A percentile compares a stretch with the other conserved stretches of the same genome.
phyloP scores from a whole-genome alignment of 306 rosid genomes.

The Ormosia semicastrata region DNA sequence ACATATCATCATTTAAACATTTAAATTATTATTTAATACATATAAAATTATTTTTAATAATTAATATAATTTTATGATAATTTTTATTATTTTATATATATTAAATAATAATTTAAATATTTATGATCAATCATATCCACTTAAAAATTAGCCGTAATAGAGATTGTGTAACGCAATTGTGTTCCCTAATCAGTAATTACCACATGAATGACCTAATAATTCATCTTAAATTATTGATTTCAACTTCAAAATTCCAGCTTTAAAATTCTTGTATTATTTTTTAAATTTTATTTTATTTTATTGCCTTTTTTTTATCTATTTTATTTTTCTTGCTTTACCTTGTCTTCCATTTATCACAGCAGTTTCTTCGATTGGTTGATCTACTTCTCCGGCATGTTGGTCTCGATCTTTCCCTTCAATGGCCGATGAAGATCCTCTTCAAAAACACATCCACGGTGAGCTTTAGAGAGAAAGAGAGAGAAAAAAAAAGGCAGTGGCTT shows the following conservation, averaged over 20 bases:
- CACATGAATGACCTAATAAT: neutral
- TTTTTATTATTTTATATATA: too few species aligned
- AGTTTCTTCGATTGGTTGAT: slow-evolving; percentile 91
- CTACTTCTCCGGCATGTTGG: slow-evolving; percentile 67
- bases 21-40: too few species aligned
- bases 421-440: slow-evolving; percentile 44
- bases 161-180: neutral
- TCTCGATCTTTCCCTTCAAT: slow-evolving; percentile 65
- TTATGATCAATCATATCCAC: too few species aligned
- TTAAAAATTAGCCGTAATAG: too few species aligned
- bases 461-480: slow-evolving; percentile 20
- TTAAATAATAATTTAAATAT: too few species aligned
- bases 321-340: slow-evolving; percentile 52
- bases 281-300: neutral
- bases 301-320: neutral
- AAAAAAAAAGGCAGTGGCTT: slow-evolving; percentile 17
- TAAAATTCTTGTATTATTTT: neutral
- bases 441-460: slow-evolving; percentile 16
- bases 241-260: neutral
- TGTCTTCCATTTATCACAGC: slow-evolving; percentile 50
- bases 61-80: too few species aligned
- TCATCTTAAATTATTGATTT: neutral
- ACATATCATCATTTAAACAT: too few species aligned
- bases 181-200: slow-evolving; percentile 16
- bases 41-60: too few species aligned